These are phyloP conservation scores for Calonectria hongkongensis DNA, from an alignment of 2,329 filamentous ascomycete species.

Conservation along the genomic window DNA sequence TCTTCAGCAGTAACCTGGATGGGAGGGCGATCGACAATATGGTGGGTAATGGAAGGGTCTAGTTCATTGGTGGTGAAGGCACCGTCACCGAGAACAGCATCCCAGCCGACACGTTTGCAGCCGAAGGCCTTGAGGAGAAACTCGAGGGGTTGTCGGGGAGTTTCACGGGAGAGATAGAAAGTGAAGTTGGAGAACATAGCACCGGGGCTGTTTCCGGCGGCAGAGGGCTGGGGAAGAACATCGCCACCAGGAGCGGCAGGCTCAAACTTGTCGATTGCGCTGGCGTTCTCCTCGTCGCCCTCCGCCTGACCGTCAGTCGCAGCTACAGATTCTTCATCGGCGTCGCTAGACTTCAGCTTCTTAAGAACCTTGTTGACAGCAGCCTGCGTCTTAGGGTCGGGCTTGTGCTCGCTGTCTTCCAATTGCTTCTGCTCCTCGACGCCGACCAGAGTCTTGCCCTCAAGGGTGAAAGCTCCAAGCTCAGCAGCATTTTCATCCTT, in stretches of 20 bases:
- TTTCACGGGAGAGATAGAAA: slow-evolving; percentile 95
- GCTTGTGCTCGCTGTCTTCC: slow-evolving; percentile 67
- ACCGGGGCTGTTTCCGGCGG: slow-evolving; percentile 79
- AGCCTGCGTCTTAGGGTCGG: slow-evolving; percentile 78
- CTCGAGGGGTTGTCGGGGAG: slow-evolving; percentile 91
- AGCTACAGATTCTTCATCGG: slow-evolving; percentile 64
- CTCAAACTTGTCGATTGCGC: slow-evolving; percentile 93
- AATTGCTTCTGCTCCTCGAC: slow-evolving; percentile 73
- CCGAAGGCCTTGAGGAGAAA: slow-evolving; percentile 96
- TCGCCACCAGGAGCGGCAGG: slow-evolving; percentile 90
- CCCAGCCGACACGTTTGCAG: slow-evolving; percentile 97
- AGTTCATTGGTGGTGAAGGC: slow-evolving; percentile 93
- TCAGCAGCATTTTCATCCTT: slow-evolving; percentile 94
- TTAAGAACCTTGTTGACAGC: slow-evolving; percentile 81
- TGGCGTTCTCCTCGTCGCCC: slow-evolving; percentile 70
- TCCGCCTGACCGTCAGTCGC: slow-evolving; percentile 64
- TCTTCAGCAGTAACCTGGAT: slow-evolving; percentile 76
- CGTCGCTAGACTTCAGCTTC: slow-evolving; percentile 76
- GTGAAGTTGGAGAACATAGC: slow-evolving; percentile 92
- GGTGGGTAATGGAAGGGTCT: slow-evolving; percentile 94
- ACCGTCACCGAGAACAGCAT: slow-evolving; percentile 90
- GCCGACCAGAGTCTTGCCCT: slow-evolving; percentile 80
- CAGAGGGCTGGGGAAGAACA: slow-evolving; percentile 85
- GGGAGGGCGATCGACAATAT: slow-evolving; percentile 93
- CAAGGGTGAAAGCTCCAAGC: slow-evolving; percentile 91